Conservation (phyloP, 352 stramenopile species). For the Hyaloperonospora brassicae region DNA sequence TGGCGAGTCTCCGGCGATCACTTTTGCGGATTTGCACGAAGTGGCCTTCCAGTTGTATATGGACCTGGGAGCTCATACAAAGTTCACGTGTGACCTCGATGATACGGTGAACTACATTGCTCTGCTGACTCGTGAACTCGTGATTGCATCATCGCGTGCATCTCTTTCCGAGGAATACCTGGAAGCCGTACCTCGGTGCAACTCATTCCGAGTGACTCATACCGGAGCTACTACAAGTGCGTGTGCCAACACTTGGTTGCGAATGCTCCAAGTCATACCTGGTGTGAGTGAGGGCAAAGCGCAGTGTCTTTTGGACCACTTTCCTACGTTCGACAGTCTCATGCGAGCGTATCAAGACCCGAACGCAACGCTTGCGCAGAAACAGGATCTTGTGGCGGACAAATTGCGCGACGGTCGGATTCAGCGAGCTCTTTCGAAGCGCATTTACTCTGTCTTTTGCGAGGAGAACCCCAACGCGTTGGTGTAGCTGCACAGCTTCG, state of each 20-base stretch:
- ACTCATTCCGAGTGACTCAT: constrained; percentile 49
- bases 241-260: constrained; percentile 57
- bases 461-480: constrained; percentile 28
- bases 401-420: constrained; percentile 37
- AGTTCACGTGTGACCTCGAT: constrained; percentile 54
- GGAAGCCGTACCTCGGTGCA: constrained; percentile 45
- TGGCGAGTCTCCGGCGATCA: constrained; percentile 12
- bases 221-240: constrained; percentile 36
- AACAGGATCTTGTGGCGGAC: constrained; percentile 49
- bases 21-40: constrained; percentile 54
- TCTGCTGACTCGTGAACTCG: constrained; percentile 46
- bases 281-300: constrained; percentile 64
- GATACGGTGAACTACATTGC: constrained; percentile 47
- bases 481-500: constrained; percentile 9
- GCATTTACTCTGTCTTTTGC: constrained; percentile 52
- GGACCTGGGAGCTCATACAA: constrained; percentile 46
- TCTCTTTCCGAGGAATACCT: constrained; percentile 43
- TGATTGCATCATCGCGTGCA: constrained; percentile 34
- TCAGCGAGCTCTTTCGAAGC: constrained; percentile 41
- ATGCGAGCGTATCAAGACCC: constrained; percentile 41
- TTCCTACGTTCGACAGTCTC: constrained; percentile 49
- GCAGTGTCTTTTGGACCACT: constrained; percentile 53
- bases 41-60: constrained; percentile 61
- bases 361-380: constrained; percentile 22
- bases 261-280: constrained; percentile 76